Conservation (phyloP, 2,329 filamentous ascomycete species). For the Grosmannia huntii region DNA sequence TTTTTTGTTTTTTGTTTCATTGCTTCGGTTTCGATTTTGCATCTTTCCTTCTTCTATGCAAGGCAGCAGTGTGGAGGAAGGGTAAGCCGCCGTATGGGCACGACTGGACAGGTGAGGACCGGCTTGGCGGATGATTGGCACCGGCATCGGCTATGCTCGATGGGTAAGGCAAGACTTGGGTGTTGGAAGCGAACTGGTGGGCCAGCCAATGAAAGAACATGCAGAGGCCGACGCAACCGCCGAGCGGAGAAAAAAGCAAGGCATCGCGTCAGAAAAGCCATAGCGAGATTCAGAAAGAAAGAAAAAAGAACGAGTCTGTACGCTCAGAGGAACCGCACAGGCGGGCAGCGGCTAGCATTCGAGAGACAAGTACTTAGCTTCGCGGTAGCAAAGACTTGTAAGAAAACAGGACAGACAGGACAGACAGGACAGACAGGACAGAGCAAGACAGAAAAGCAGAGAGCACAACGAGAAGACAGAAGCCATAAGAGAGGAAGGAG, state of each 20-base stretch:
- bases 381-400: constrained; percentile 45
- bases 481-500: background rate
- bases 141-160: too few species aligned
- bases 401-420: constrained; percentile 1
- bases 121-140: too few species aligned
- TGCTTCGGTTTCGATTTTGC: background rate
- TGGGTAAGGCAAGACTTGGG: too few species aligned
- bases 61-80: background rate
- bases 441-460: constrained; percentile 1
- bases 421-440: too few species aligned
- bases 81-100: background rate
- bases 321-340: background rate
- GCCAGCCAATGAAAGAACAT: background rate
- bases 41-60: background rate
- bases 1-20: background rate
- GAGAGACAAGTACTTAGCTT: constrained; percentile 50
- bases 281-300: background rate
- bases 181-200: background rate
- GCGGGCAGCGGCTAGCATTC: constrained; percentile 33
- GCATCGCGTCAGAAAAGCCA: too few species aligned
- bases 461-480: background rate
- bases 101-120: too few species aligned
- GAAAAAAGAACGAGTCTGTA: background rate
- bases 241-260: background rate
- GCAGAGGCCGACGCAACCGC: background rate